Evolutionary conservation across 768 basidiomycete species (phyloP).

Genomic region (Russula sp.): DNA sequence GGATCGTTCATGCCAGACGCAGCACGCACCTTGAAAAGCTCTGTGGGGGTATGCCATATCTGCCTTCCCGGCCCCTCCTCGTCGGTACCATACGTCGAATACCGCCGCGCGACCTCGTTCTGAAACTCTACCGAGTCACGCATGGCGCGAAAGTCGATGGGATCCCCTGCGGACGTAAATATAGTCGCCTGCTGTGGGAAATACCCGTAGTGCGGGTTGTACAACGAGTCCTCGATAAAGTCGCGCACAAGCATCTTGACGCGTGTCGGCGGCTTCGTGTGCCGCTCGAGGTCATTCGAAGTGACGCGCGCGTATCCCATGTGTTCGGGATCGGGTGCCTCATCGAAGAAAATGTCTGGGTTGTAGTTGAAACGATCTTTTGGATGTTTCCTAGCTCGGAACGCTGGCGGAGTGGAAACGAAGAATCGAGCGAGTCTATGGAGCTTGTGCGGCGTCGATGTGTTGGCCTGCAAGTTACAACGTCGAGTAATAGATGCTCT

Average conservation of each 20-base stretch:
- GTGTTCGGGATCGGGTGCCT: constrained; percentile 40
- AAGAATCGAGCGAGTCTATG: neutral
- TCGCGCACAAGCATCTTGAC: constrained; percentile 95
- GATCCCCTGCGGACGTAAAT: constrained; percentile 55
- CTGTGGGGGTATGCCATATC: constrained; percentile 98
- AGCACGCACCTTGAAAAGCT: constrained; percentile 82
- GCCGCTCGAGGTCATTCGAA: constrained; percentile 59
- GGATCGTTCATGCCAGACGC: neutral
- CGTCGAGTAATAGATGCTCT: constrained; percentile 8
- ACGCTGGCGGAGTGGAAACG: constrained; percentile 5
- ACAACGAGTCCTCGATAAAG: constrained; percentile 93
- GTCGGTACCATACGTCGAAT: constrained; percentile 62
- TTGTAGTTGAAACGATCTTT: constrained; percentile 80
- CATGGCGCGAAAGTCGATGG: constrained; percentile 64
- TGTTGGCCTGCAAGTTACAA: neutral
- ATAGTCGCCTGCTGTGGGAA: constrained; percentile 92
- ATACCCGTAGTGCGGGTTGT: constrained; percentile 97
- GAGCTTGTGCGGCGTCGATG: neutral
- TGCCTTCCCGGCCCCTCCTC: constrained; percentile 74
- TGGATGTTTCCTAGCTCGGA: neutral
- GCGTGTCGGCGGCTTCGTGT: constrained; percentile 56
- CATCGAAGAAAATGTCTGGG: constrained; percentile 48
- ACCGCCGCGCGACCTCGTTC: constrained; percentile 69
- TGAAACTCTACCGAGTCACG: constrained; percentile 73
- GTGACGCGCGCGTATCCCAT: constrained; percentile 53